Conservation (phyloP, 2,329 filamentous ascomycete species). For the Chalaropsis ovoidea region DNA sequence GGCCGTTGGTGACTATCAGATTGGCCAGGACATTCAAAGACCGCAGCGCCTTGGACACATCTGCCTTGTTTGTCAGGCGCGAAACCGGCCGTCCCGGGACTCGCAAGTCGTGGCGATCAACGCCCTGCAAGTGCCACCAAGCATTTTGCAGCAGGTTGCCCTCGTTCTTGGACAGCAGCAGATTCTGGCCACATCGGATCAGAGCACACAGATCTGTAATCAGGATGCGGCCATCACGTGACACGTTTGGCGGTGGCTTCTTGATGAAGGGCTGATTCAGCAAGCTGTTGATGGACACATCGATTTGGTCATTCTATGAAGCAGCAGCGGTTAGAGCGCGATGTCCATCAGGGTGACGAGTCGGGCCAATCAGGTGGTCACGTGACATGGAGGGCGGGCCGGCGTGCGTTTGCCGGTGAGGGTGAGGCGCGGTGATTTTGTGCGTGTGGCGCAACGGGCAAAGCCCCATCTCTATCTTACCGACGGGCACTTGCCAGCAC, state of each 20-base stretch:
- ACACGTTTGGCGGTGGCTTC: constrained; percentile 65
- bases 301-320: constrained; percentile 79
- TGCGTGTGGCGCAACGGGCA: no score
- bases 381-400: neutral
- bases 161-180: constrained; percentile 87
- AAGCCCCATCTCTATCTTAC: constrained; percentile 40
- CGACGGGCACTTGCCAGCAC: constrained; percentile 81
- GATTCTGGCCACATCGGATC: constrained; percentile 70
- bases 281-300: constrained; percentile 84
- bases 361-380: neutral
- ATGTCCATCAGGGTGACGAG: neutral
- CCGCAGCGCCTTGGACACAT: constrained; percentile 72
- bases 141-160: constrained; percentile 93
- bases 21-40: constrained; percentile 81
- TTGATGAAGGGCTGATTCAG: constrained; percentile 60
- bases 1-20: constrained; percentile 86
- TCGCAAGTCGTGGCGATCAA: constrained; percentile 52
- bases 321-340: constrained; percentile 23
- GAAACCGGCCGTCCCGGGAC: constrained; percentile 57
- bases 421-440: no score
- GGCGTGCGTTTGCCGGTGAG: neutral
- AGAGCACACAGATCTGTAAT: constrained; percentile 69
- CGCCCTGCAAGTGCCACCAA: constrained; percentile 81
- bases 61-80: constrained; percentile 68
- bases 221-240: constrained; percentile 68